A percentile compares a stretch with the other conserved stretches of the same genome.
phyloP scores from a whole-genome alignment of 139 green algal species.

The Asterochloris erici region DNA sequence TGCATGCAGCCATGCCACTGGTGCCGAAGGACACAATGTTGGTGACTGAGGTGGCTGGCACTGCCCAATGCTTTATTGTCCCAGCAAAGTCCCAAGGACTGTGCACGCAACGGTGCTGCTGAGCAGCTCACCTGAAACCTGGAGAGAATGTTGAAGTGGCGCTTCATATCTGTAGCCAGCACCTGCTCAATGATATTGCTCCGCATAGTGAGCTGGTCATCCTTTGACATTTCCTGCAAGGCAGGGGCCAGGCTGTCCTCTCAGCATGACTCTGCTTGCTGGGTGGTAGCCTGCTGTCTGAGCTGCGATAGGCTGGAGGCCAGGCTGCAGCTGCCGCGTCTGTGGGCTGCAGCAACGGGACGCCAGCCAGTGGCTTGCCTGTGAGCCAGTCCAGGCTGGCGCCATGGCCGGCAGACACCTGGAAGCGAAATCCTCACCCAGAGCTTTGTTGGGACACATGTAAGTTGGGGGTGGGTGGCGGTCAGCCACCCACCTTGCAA shows the following conservation, averaged over 20 bases:
- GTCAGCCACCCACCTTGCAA: too few relatives aligned
- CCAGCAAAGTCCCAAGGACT: not conserved
- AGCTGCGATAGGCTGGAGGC: too few relatives aligned
- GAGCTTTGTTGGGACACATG: too few relatives aligned
- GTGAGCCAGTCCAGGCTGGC: too few relatives aligned
- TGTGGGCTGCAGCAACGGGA: too few relatives aligned
- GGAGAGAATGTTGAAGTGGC: constrained; percentile 60
- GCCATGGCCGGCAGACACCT: too few relatives aligned
- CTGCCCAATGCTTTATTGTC: not conserved
- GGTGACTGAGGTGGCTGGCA: not conserved
- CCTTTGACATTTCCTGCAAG: constrained; percentile 34
- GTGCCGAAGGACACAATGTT: not conserved
- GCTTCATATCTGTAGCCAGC: constrained; percentile 73
- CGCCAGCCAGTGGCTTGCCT: too few relatives aligned
- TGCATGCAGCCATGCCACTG: not conserved
- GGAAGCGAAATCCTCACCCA: too few relatives aligned
- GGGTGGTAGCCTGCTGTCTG: too few relatives aligned
- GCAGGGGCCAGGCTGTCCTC: not conserved
- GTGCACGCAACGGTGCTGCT: not conserved
- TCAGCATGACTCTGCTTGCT: not conserved
- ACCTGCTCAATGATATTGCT: constrained; percentile 59
- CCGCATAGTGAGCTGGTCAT: constrained; percentile 37
- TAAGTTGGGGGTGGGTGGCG: too few relatives aligned
- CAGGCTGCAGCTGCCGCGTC: too few relatives aligned
- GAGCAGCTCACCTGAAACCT: constrained; percentile 46